phyloP scores from a whole-genome alignment of 495 filamentous ascomycete genomes.

The Podospora comata region DNA sequence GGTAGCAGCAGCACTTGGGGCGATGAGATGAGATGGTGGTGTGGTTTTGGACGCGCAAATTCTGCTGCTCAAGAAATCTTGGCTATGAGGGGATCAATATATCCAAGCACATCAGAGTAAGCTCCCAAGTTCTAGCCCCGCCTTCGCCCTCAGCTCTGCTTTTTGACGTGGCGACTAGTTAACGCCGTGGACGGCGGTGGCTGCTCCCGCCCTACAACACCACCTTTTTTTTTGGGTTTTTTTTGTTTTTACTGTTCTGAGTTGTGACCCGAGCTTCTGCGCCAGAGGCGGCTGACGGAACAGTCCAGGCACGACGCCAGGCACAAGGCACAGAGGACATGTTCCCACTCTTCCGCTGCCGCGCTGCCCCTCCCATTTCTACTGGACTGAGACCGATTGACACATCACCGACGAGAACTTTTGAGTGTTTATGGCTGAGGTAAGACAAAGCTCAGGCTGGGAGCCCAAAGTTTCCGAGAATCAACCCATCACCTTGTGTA shows the following conservation, averaged over 20 bases:
- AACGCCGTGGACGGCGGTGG: background rate
- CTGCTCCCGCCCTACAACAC: background rate
- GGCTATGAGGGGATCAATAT: background rate
- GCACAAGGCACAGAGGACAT: background rate
- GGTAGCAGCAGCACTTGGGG: background rate
- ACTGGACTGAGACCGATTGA: background rate
- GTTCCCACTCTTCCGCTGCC: background rate
- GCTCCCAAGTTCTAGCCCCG: background rate
- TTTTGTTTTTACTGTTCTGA: background rate
- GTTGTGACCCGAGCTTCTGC: background rate
- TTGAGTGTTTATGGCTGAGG: slow-evolving; percentile 5
- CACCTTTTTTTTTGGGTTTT: background rate
- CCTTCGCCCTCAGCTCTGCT: background rate
- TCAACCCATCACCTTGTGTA: background rate
- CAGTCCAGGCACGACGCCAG: background rate
- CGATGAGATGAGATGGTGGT: background rate
- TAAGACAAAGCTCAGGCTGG: background rate
- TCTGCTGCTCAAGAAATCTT: background rate
- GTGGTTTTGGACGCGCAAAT: background rate
- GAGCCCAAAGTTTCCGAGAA: background rate
- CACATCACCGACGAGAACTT: background rate
- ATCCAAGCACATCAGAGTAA: background rate
- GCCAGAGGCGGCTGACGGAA: background rate
- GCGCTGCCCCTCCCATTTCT: background rate
- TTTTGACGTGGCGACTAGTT: background rate